Evolutionary conservation across 2,329 filamentous ascomycete species (phyloP), one percentile per base, ranked within the genome.

Genomic region (Ophiostoma novo-ulmi): DNA sequence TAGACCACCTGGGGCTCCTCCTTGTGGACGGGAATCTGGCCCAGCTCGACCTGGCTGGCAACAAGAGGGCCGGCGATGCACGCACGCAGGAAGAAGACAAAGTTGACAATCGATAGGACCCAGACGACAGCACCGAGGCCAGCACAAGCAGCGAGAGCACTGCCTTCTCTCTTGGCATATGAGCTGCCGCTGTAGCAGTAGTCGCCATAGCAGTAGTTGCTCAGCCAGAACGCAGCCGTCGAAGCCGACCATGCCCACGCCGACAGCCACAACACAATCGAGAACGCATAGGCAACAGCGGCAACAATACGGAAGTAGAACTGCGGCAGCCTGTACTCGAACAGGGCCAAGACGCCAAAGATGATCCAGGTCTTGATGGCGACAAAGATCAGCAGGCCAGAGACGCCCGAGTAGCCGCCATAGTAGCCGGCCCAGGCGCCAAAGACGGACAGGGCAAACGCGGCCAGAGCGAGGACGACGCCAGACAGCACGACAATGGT

Each of bases 371-470:
- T 82, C 72, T 79, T 78, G 75, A 82, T 78, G 68, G 77, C 38
- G 48, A 82, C 79, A 71, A 84, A 85, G 72, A 83, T 80, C 63
- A 83, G 76, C 72, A 85, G 82, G 48, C 79, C 80, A 1, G 78
- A 77, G 5, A 80, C 78, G 4, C 80, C 80, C 4, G 76, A 74
- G 70, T 72, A 70, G 70, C 75, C 75, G 22, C 26, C 58, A 14
- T 61, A 31, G 26, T 31, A 61, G 58, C 22, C 26, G 58, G 26
- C 11, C 22, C 26, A 61, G 22, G 58, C 35, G 58, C 58, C 26
- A 35, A 61, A 35, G 58, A 35, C 22, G 36, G 36, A 65, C 17
- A 65, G 63, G 22, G 63, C 36, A 38, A 64, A 44, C 70, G 70
- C 77, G 75, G 65, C 76, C 76, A 52, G 71, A 68, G 2, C 69